Conservation (phyloP, 768 basidiomycete genomes). For the Tricholoma furcatifolium region DNA sequence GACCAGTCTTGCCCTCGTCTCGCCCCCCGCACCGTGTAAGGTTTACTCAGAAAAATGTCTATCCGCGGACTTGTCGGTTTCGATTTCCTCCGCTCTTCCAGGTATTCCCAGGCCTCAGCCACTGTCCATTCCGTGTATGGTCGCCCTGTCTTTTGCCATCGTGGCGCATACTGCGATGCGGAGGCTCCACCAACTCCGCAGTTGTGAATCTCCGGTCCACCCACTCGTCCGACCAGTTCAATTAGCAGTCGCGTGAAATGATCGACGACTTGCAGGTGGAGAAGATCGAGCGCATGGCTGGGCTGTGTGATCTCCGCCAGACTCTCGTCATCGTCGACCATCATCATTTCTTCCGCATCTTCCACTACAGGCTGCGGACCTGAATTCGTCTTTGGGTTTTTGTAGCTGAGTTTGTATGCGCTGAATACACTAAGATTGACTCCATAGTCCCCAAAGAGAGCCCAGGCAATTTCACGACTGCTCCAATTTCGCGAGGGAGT, state of each 20-base stretch:
- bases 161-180: constrained; percentile 58
- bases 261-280: constrained; percentile 68
- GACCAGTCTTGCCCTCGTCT: constrained; percentile 78
- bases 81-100: constrained; percentile 39
- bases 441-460: constrained; percentile 39
- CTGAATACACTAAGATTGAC: constrained; percentile 39
- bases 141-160: constrained; percentile 37
- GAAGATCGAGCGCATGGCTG: constrained; percentile 58
- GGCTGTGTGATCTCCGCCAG: constrained; percentile 37
- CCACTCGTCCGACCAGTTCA: constrained; percentile 56
- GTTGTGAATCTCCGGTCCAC: constrained; percentile 41
- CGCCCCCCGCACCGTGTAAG: constrained; percentile 48
- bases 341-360: constrained; percentile 49
- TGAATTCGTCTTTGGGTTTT: constrained; percentile 21
- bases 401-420: constrained; percentile 37
- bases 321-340: constrained; percentile 56
- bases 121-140: constrained; percentile 51
- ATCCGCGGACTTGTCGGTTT: constrained; percentile 41
- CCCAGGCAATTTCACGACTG: constrained; percentile 52
- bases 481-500: constrained; percentile 38
- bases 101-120: constrained; percentile 55
- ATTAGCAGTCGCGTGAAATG: constrained; percentile 64
- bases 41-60: constrained; percentile 49
- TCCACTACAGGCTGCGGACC: constrained; percentile 14
- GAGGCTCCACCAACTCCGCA: constrained; percentile 30